phyloP scores from a whole-genome alignment of 2,329 filamentous ascomycete genomes.

The Colletotrichum sp. region DNA sequence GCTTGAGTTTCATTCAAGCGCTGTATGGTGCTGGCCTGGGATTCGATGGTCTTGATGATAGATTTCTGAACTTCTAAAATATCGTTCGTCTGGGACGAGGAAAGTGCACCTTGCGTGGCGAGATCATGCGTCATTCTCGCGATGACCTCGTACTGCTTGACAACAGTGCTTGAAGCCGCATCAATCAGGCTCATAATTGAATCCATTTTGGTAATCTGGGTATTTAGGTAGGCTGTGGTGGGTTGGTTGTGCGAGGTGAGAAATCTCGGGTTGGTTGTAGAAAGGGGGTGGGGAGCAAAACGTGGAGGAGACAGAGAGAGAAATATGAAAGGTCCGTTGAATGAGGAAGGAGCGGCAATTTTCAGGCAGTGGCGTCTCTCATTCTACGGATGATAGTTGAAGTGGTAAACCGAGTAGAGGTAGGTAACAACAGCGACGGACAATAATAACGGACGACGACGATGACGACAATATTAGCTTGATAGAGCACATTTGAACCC shows the following conservation, averaged over 20 bases:
- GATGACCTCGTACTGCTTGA: not conserved
- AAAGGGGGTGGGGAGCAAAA: not conserved
- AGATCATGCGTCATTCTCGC: not conserved
- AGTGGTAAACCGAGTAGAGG: fast-evolving
- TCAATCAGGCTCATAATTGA: not conserved
- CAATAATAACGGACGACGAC: not conserved
- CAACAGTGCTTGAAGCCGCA: not conserved
- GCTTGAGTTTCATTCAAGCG: fast-evolving
- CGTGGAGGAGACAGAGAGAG: not conserved
- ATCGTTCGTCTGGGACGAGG: not conserved
- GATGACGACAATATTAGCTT: not conserved
- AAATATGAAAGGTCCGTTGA: not conserved
- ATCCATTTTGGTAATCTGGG: not conserved
- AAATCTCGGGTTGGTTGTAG: not conserved
- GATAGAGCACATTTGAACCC: not conserved
- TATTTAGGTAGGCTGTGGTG: not conserved
- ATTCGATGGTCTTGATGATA: not conserved
- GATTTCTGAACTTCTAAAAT: not conserved
- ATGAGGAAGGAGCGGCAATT: not conserved
- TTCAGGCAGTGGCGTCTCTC: not conserved
- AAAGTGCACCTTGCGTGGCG: not conserved
- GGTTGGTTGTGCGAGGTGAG: not conserved
- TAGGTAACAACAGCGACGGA: not conserved
- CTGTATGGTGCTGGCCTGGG: not conserved
- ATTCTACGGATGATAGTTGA: fast-evolving